These are phyloP conservation scores for Metrosideros polymorpha DNA, from an alignment of 441 rosid genomes.

Conservation along the genomic window DNA sequence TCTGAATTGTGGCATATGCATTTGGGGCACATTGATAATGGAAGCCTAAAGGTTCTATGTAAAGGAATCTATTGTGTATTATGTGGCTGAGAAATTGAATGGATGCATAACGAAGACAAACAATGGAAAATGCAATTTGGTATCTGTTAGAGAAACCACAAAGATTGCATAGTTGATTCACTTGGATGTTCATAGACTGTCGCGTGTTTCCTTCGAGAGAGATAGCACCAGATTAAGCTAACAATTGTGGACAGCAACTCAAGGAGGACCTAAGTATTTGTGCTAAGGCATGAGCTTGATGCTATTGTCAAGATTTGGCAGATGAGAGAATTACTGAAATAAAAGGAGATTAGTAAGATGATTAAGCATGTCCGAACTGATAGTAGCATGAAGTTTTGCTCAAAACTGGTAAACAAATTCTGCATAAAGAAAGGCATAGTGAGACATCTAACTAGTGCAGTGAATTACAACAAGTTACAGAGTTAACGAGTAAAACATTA, in stretches of 20 bases:
- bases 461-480: neutral
- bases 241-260: neutral
- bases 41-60: neutral
- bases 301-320: fast-evolving
- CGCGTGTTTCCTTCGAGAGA: fast-evolving
- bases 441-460: too few relatives aligned
- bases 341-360: neutral
- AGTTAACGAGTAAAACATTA: too few relatives aligned
- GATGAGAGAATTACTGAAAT: neutral
- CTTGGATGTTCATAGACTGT: neutral
- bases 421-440: neutral
- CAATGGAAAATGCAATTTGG: neutral
- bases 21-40: too few relatives aligned
- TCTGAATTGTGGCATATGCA: too few relatives aligned
- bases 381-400: neutral
- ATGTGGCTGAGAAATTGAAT: neutral
- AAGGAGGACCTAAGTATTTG: neutral
- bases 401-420: neutral
- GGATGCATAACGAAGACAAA: neutral
- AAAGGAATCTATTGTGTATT: neutral
- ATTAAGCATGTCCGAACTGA: neutral
- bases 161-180: too few relatives aligned
- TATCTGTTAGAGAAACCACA: neutral
- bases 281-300: neutral
- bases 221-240: neutral